phyloP scores from a whole-genome alignment of 2,329 filamentous ascomycete genomes.

The Dryadomyces quercivorus region DNA sequence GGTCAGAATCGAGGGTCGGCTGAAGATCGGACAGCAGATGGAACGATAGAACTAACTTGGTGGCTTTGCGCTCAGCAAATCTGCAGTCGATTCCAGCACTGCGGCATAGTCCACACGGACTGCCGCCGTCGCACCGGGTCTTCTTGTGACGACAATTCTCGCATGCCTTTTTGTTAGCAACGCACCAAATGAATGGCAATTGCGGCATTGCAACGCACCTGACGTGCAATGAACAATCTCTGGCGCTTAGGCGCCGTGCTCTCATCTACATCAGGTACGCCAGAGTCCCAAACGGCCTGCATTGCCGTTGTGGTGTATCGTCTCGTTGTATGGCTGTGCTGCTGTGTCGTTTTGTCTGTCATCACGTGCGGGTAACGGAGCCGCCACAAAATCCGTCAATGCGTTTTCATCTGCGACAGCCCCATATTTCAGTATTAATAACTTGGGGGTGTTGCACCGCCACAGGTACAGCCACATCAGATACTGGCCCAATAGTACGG shows the following conservation, averaged over 20 bases:
- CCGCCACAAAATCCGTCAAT: background rate
- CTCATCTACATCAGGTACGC: slow-evolving; percentile 9
- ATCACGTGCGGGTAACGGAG: too few relatives aligned
- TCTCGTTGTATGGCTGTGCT: too few relatives aligned
- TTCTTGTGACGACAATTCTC: slow-evolving; percentile 40
- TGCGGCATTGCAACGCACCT: slow-evolving; percentile 3
- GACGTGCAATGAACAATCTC: slow-evolving; percentile 12
- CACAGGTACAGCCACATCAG: too few relatives aligned
- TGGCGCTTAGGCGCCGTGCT: slow-evolving; percentile 10
- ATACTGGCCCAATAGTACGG: too few relatives aligned
- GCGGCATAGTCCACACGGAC: slow-evolving; percentile 39
- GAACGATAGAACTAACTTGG: slow-evolving; percentile 24
- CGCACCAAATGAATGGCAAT: background rate
- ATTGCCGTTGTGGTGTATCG: background rate
- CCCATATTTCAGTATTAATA: too few relatives aligned
- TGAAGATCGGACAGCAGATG: background rate
- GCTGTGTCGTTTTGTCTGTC: background rate
- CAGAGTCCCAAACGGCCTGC: slow-evolving; percentile 10
- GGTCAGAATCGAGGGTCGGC: background rate
- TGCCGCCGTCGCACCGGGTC: slow-evolving; percentile 41
- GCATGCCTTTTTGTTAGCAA: slow-evolving; percentile 27
- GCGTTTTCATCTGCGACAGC: too few relatives aligned
- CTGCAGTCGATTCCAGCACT: slow-evolving; percentile 33
- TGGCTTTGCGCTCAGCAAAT: slow-evolving; percentile 39
- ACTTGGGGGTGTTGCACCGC: too few relatives aligned